Percentiles rank a stretch among this genome's conserved stretches.
Conservation (phyloP, 2,329 filamentous ascomycete species). For the Epichloe coenophiala region DNA sequence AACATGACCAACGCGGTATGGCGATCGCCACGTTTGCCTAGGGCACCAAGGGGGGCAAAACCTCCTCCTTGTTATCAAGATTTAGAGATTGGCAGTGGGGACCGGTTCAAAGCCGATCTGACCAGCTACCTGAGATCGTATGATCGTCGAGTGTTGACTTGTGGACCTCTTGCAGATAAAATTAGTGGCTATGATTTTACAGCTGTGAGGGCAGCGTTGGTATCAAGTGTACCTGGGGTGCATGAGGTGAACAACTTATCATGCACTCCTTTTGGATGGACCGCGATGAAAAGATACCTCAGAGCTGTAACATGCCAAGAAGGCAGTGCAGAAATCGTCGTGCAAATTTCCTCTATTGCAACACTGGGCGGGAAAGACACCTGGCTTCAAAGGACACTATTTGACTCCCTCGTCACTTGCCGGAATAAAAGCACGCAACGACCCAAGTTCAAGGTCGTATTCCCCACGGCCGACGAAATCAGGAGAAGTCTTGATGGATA, state of each 20-base stretch:
- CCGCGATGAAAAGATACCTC: conserved; percentile 48
- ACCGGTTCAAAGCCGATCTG: conserved; percentile 63
- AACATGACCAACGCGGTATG: conserved; percentile 82
- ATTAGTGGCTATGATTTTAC: conserved; percentile 57
- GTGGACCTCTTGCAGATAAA: conserved; percentile 39
- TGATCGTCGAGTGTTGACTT: conserved; percentile 40
- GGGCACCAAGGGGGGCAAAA: conserved; percentile 13
- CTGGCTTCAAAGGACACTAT: conserved; percentile 58
- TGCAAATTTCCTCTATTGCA: conserved; percentile 70
- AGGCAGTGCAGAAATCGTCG: conserved; percentile 34
- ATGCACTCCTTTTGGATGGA: conserved; percentile 65
- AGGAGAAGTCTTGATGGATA: conserved; percentile 68
- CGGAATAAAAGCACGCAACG: conserved; percentile 13
- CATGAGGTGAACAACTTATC: conserved; percentile 35
- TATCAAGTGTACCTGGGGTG: conserved; percentile 67
- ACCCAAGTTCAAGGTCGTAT: conserved; percentile 57
- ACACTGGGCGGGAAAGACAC: conserved; percentile 56
- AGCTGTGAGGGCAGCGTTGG: conserved; percentile 50
- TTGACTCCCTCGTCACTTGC: conserved; percentile 31
- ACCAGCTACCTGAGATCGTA: conserved; percentile 61
- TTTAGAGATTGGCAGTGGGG: conserved; percentile 40
- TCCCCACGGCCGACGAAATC: conserved; percentile 70
- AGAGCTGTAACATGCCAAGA: conserved; percentile 33
- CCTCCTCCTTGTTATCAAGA: not conserved
- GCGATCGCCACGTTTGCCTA: conserved; percentile 58